A percentile compares a stretch with the other conserved stretches of the same genome.
Evolutionary conservation across 805 yeast genomes (phyloP).

Genomic region (Lipomyces lipofer): DNA sequence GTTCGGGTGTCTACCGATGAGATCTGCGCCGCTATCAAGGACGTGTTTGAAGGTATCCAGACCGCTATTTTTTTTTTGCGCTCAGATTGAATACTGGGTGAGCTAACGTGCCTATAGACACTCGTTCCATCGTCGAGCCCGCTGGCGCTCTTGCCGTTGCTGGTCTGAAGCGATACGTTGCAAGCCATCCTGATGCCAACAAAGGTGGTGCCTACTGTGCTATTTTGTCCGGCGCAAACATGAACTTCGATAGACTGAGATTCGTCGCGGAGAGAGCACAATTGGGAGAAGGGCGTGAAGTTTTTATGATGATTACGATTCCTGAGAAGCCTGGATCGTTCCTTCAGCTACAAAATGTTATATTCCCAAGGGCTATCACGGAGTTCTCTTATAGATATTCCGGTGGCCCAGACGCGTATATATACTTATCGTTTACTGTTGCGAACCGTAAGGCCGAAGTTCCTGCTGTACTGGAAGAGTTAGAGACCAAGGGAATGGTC

Average conservation of each 20-base stretch:
- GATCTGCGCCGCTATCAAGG: slow-evolving; percentile 95
- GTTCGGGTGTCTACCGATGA: slow-evolving; percentile 87
- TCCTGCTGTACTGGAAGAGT: slow-evolving; percentile 55
- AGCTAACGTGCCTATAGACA: slow-evolving; percentile 49
- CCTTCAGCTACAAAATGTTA: slow-evolving; percentile 67
- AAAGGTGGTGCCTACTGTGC: slow-evolving; percentile 73
- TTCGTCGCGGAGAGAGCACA: slow-evolving; percentile 97
- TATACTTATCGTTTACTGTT: slow-evolving; percentile 86
- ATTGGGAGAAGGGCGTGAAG: slow-evolving; percentile 97
- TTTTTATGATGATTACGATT: slow-evolving; percentile 82
- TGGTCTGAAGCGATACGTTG: slow-evolving; percentile 82
- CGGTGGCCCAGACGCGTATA: slow-evolving; percentile 56
- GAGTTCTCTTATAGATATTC: slow-evolving; percentile 89
- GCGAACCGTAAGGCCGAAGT: slow-evolving; percentile 71
- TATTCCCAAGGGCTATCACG: slow-evolving; percentile 87
- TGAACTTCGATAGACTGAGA: slow-evolving; percentile 95
- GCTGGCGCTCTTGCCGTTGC: slow-evolving; percentile 97
- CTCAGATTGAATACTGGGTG: no score
- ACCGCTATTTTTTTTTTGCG: not conserved
- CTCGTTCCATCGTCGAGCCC: slow-evolving; percentile 91
- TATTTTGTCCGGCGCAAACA: slow-evolving; percentile 91
- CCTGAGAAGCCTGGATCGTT: slow-evolving; percentile 95
- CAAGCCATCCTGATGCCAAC: slow-evolving; percentile 67
- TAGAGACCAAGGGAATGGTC: slow-evolving; percentile 53
- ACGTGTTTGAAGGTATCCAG: slow-evolving; percentile 64